Conservation (phyloP, 2,329 filamentous ascomycete genomes). For the Biscogniauxia marginata region DNA sequence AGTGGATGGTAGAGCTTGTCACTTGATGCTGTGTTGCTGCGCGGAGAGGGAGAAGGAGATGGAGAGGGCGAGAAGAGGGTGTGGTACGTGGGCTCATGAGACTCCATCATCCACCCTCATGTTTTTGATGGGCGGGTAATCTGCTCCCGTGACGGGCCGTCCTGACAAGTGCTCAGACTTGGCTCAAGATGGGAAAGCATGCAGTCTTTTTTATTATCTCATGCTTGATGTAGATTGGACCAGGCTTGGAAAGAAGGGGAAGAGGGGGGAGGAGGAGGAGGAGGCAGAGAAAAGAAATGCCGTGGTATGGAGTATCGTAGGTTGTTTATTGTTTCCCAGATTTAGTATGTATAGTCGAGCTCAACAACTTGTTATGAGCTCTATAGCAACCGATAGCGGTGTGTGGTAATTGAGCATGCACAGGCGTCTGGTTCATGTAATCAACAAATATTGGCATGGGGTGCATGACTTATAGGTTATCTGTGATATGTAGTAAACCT, state of each 20-base stretch:
- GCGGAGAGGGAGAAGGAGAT: slow-evolving; percentile 4
- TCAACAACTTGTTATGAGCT: neutral
- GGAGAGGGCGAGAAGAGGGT: slow-evolving; percentile 14
- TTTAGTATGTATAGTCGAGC: neutral
- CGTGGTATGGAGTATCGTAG: neutral
- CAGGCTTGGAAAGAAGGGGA: neutral
- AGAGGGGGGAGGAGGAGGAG: neutral
- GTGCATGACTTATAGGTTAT: no score
- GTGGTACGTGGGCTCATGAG: slow-evolving; percentile 22
- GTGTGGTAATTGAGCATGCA: neutral
- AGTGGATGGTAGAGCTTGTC: slow-evolving; percentile 15
- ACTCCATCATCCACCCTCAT: neutral
- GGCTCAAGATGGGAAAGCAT: neutral
- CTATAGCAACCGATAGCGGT: neutral
- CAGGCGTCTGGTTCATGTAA: no score
- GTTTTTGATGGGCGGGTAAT: slow-evolving; percentile 10
- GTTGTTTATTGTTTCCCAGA: neutral
- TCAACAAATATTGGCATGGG: neutral
- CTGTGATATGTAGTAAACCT: no score
- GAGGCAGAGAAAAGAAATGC: neutral
- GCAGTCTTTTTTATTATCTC: neutral
- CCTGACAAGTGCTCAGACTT: neutral
- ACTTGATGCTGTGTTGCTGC: slow-evolving; percentile 17
- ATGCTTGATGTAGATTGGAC: neutral
- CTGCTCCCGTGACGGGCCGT: slow-evolving; percentile 16